These are phyloP conservation scores for Plasmopara halstedii DNA, from an alignment of 352 stramenopile species.

Conservation along the genomic window DNA sequence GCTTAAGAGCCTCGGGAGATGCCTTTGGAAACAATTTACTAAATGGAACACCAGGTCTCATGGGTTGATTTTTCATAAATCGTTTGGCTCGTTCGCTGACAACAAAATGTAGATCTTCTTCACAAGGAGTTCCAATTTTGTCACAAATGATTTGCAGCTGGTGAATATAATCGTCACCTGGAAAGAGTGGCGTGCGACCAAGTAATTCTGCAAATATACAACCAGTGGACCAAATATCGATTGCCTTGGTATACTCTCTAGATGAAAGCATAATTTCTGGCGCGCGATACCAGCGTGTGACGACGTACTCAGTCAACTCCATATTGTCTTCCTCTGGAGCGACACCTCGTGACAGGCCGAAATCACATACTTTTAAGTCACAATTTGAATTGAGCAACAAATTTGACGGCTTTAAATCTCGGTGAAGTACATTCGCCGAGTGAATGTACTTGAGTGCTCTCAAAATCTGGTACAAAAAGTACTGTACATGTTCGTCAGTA, in stretches of 20 bases:
- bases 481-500: slow-evolving; percentile 90
- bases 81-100: slow-evolving; percentile 84
- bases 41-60: slow-evolving; percentile 64
- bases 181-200: slow-evolving; percentile 87
- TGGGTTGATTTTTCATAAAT: slow-evolving; percentile 82
- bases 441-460: slow-evolving; percentile 93
- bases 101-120: slow-evolving; percentile 88
- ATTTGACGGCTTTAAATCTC: slow-evolving; percentile 97
- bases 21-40: slow-evolving; percentile 65
- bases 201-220: slow-evolving; percentile 94
- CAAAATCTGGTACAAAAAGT: slow-evolving; percentile 96
- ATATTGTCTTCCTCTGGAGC: slow-evolving; percentile 82
- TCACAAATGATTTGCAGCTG: slow-evolving; percentile 96
- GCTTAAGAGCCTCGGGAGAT: slow-evolving; percentile 61
- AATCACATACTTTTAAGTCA: slow-evolving; percentile 90
- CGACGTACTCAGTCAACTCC: slow-evolving; percentile 90
- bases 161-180: slow-evolving; percentile 98
- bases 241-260: slow-evolving; percentile 94
- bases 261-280: slow-evolving; percentile 96
- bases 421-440: slow-evolving; percentile 90
- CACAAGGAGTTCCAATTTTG: slow-evolving; percentile 79
- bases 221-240: slow-evolving; percentile 94
- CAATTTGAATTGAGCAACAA: slow-evolving; percentile 94
- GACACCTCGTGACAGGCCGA: slow-evolving; percentile 83
- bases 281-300: slow-evolving; percentile 91